phyloP scores from a whole-genome alignment of 345 rosid species.

The Trapa incisa region DNA sequence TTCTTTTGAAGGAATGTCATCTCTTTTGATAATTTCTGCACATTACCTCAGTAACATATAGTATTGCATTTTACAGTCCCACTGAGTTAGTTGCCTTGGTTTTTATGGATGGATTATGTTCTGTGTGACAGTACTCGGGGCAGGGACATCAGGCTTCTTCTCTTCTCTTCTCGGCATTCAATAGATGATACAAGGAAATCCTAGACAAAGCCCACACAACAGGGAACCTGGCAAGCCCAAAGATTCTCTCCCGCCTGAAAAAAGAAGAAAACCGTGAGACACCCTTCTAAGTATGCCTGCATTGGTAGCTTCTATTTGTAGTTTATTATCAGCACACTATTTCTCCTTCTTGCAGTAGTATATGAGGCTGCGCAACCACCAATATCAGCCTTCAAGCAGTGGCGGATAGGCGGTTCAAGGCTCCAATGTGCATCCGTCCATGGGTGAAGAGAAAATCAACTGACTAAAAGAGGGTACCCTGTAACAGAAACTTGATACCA shows the following conservation, averaged over 20 bases:
- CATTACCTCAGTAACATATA: neutral
- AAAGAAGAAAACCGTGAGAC: slow-evolving; percentile 54
- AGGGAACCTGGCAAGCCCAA: slow-evolving; percentile 47
- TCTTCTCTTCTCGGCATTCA: slow-evolving; percentile 57
- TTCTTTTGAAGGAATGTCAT: neutral
- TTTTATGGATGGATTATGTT: neutral
- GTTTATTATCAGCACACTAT: neutral
- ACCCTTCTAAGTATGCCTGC: slow-evolving; percentile 4
- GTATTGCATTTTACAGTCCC: neutral
- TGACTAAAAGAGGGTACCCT: slow-evolving; percentile 12
- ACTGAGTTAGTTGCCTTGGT: neutral
- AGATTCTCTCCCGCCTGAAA: slow-evolving; percentile 38
- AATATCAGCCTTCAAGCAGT: slow-evolving; percentile 60
- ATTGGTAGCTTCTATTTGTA: neutral
- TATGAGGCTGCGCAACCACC: slow-evolving; percentile 74
- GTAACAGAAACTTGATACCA: neutral
- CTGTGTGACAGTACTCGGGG: slow-evolving; percentile 38
- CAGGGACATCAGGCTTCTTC: slow-evolving; percentile 56
- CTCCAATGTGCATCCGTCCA: slow-evolving; percentile 76
- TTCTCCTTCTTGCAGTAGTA: slow-evolving; percentile 26
- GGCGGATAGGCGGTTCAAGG: slow-evolving; percentile 82
- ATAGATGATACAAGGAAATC: slow-evolving; percentile 60
- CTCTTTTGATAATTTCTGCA: neutral
- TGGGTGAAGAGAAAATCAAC: slow-evolving; percentile 57
- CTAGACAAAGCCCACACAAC: slow-evolving; percentile 67